These are phyloP conservation scores for Apocynum venetum DNA, from an alignment of 257 asterid species.

Conservation along the genomic window DNA sequence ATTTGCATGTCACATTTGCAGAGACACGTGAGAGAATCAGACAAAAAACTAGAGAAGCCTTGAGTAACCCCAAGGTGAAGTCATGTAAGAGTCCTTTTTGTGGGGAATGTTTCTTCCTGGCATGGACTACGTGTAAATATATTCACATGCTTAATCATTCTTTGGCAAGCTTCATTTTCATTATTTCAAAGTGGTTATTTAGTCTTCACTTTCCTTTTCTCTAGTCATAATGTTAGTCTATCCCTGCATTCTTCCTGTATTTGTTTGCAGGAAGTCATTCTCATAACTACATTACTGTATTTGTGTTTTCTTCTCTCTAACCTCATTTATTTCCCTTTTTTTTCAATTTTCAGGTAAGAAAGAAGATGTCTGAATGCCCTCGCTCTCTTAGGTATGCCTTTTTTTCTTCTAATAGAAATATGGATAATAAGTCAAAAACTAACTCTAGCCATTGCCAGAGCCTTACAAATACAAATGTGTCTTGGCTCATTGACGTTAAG, in stretches of 20 bases:
- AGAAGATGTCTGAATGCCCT: constrained; percentile 82
- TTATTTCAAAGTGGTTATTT: constrained; percentile 3
- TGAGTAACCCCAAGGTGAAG: constrained; percentile 99
- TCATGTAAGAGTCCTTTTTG: constrained; percentile 76
- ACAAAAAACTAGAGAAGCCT: constrained; percentile 77
- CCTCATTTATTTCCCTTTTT: neutral
- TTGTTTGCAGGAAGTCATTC: neutral
- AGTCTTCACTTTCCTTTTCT: neutral
- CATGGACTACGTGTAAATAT: neutral
- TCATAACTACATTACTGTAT: constrained; percentile 7
- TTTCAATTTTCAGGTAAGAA: constrained; percentile 54
- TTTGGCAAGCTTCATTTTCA: constrained; percentile 3
- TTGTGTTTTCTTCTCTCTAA: constrained; percentile 2
- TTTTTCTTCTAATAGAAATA: neutral
- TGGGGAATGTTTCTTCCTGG: constrained; percentile 5
- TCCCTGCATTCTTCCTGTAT: neutral
- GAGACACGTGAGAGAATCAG: constrained; percentile 80
- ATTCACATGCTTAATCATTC: neutral
- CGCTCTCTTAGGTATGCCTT: constrained; percentile 64
- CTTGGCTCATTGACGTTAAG: neutral
- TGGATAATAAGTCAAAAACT: neutral
- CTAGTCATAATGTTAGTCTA: neutral
- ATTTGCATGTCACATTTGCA: constrained; percentile 25
- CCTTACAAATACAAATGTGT: neutral
- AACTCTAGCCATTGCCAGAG: neutral